Conservation (phyloP, 192 early-diverging fungal species). For the Glomus cerebriforme region DNA sequence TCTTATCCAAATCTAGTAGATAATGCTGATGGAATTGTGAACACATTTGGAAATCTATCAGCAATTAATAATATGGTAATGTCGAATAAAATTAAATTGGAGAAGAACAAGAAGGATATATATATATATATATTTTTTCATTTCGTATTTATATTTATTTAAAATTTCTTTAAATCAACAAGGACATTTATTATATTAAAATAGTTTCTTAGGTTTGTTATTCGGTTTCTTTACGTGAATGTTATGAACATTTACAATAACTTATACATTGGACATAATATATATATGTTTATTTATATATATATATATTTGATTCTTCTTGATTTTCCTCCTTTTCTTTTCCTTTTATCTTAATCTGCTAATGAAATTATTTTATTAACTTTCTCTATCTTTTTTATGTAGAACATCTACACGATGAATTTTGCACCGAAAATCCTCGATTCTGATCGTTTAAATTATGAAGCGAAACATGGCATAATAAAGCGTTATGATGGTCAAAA, state of each 20-base stretch:
- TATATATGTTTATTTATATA: background rate
- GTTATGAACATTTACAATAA: background rate
- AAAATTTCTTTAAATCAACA: no score
- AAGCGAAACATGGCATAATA: background rate
- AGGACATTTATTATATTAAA: no score
- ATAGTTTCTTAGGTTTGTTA: background rate
- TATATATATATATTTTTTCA: background rate
- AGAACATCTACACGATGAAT: background rate
- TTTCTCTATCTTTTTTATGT: background rate
- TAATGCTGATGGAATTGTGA: background rate
- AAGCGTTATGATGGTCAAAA: background rate
- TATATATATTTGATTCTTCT: background rate
- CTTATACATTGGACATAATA: no score
- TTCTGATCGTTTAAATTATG: background rate
- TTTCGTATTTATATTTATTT: no score
- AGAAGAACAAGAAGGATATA: background rate
- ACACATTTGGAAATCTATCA: background rate
- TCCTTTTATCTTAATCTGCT: background rate
- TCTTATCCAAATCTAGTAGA: background rate
- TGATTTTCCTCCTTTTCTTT: background rate
- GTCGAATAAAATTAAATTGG: background rate
- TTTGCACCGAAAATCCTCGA: background rate
- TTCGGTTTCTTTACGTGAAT: background rate
- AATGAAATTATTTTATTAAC: background rate
- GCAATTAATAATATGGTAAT: background rate